Percentiles rank a stretch among this genome's conserved stretches.
Conservation (phyloP, 441 rosid species). For the Jatropha podagrica region DNA sequence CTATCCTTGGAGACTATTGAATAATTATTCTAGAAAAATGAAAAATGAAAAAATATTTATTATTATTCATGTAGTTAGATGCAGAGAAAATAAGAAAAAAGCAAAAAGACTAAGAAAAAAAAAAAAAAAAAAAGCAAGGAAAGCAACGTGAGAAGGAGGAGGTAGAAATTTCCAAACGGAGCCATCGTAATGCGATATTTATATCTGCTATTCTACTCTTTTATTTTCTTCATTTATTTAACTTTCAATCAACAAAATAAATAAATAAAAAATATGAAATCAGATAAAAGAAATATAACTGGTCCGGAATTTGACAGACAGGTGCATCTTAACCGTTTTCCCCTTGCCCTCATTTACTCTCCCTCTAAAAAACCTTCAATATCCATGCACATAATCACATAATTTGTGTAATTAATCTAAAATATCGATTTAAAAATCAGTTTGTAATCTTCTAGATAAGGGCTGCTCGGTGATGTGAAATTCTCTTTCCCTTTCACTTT, state of each 20-base stretch:
- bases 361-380: too few species aligned
- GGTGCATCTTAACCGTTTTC: constrained; percentile 6
- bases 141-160: constrained; percentile 1
- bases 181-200: neutral
- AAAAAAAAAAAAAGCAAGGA: neutral
- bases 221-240: neutral
- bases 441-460: neutral
- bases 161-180: constrained; percentile 17
- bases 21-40: too few species aligned
- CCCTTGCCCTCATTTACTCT: neutral
- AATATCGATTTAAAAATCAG: too few species aligned
- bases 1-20: too few species aligned
- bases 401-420: neutral
- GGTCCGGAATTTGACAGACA: neutral
- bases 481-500: neutral
- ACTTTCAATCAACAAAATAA: neutral
- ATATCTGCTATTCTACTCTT: neutral
- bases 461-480: neutral
- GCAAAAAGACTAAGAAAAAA: neutral
- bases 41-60: too few species aligned
- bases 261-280: neutral
- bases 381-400: neutral
- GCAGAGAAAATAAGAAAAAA: too few species aligned
- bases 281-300: neutral
- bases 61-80: too few species aligned